These are phyloP conservation scores for Mortierella sp. DNA, from an alignment of 371 early-diverging fungal species.

Conservation along the genomic window DNA sequence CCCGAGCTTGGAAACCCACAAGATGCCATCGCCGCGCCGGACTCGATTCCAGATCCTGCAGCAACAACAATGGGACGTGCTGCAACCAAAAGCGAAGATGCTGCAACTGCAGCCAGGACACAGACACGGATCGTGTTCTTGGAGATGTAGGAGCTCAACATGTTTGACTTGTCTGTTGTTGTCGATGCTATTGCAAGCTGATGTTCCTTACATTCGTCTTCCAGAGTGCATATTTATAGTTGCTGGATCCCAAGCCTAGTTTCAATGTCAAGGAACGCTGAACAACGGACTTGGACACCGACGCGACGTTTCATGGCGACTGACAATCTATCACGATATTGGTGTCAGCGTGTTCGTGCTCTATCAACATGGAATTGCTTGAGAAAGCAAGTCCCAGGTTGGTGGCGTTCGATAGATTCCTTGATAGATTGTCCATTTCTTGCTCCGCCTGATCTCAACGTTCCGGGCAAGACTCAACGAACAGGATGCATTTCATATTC, in stretches of 20 bases:
- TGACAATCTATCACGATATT: neutral
- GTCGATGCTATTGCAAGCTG: too few relatives aligned
- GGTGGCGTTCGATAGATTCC: neutral
- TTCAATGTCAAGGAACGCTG: neutral
- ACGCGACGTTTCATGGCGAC: neutral
- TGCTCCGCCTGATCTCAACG: too few relatives aligned
- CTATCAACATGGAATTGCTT: neutral
- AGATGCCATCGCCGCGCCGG: neutral
- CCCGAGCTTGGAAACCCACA: neutral
- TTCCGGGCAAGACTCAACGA: too few relatives aligned
- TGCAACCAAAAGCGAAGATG: conserved; percentile 1
- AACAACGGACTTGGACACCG: neutral
- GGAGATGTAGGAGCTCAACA: neutral
- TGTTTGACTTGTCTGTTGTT: neutral
- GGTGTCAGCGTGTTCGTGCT: neutral
- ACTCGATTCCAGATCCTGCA: neutral
- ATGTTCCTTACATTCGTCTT: neutral
- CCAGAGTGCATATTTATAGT: neutral
- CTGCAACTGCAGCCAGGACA: neutral
- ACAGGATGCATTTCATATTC: too few relatives aligned
- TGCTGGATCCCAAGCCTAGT: too few relatives aligned
- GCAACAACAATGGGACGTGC: neutral
- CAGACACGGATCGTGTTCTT: conserved; percentile 3
- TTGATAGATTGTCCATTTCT: neutral
- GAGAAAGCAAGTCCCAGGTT: neutral